Evolutionary conservation across 768 basidiomycete species (phyloP), one percentile per base, ranked within the genome.

Genomic region (Russula sp.): DNA sequence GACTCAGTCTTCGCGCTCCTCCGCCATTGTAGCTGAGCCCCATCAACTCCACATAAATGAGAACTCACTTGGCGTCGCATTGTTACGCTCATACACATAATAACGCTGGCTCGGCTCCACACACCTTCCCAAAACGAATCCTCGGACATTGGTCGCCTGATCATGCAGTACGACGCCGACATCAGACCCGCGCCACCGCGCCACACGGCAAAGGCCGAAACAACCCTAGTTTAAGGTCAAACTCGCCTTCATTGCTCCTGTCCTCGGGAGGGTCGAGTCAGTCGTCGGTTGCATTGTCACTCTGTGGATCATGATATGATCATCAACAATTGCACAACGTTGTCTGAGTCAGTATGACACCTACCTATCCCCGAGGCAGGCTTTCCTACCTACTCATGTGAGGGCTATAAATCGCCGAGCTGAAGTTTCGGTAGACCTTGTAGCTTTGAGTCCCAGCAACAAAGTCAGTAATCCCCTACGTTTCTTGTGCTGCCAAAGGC

Each of bases 291-390:
- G 25, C 25, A 3, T 29, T 29, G 25, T 29, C 25, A 29, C 25
- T 29, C 25, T 29, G 3, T 29, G 25, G 51, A 6, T 8, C 13
- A 42, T 42, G 11, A n/a, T n/a, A n/a, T n/a, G 41, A 50, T n/a
- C 29, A 2, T 34, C n/a, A 8, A 1, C 34, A 20, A 18, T 29
- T 29, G 25, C 25, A 25, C 25, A 7, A 36, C 39, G 5, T 25
- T 11, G n/a, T 58, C 46, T 34, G 58, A 59, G 46, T 59, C 62
- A 45, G 22, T 29, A 54, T 59, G 52, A 63, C 62, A 20, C 39
- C 22, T 39, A 22, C 20, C 36, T 39, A 9, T n/a, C 46, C 61
- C 52, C 25, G 56, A 58, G 43, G 38, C 43, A n/a, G 25, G 25
- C 2, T 1, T 22, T 10, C 18, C 32, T n/a, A n/a, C n/a, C 32